Evolutionary conservation across 345 rosid species (phyloP).

Genomic region (Noccaea caerulescens): DNA sequence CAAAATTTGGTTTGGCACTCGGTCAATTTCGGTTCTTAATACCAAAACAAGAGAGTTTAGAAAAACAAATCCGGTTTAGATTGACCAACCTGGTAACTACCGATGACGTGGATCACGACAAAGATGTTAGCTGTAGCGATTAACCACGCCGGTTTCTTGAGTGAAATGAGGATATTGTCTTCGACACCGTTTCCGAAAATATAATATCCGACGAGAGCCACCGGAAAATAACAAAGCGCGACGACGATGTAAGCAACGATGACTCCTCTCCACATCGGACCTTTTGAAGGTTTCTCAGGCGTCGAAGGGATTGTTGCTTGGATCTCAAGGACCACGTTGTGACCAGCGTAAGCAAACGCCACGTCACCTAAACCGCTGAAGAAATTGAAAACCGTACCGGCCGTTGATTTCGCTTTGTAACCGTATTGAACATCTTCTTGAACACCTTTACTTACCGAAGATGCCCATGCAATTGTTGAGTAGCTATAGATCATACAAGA

Average conservation of each 20-base stretch:
- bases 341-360: slow-evolving; percentile 86
- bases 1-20: not conserved
- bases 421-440: slow-evolving; percentile 56
- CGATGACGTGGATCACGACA: slow-evolving; percentile 78
- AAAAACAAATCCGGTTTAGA: not conserved
- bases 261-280: slow-evolving; percentile 90
- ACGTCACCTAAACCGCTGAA: slow-evolving; percentile 78
- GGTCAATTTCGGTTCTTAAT: not conserved
- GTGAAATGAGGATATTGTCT: slow-evolving; percentile 71
- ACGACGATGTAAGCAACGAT: slow-evolving; percentile 69
- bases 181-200: slow-evolving; percentile 61
- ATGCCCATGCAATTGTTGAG: slow-evolving; percentile 82
- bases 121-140: slow-evolving; percentile 65
- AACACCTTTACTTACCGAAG: slow-evolving; percentile 65
- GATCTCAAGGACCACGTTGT: slow-evolving; percentile 83
- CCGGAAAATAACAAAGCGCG: slow-evolving; percentile 82
- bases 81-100: slow-evolving; percentile 72
- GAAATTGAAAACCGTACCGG: slow-evolving; percentile 65
- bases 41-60: not conserved
- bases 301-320: slow-evolving; percentile 93
- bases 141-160: slow-evolving; percentile 75
- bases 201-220: slow-evolving; percentile 70
- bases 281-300: slow-evolving; percentile 82
- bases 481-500: slow-evolving; percentile 43
- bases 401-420: slow-evolving; percentile 48